These are phyloP conservation scores for Balamuthia mandrillaris DNA, from an alignment of 208 protist genomes.

Conservation along the genomic window DNA sequence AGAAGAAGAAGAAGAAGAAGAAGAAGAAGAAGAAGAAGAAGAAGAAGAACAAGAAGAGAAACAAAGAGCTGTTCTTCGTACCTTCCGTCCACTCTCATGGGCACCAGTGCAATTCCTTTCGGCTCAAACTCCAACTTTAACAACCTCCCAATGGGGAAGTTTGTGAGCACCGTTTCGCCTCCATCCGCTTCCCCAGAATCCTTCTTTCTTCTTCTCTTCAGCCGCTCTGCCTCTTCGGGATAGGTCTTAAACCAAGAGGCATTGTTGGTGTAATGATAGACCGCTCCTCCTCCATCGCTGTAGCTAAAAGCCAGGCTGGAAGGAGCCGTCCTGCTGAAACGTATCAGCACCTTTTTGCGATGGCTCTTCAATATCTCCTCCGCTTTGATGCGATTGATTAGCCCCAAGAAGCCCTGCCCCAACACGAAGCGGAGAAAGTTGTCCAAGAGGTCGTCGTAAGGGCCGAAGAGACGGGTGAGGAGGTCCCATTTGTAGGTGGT, in stretches of 20 bases:
- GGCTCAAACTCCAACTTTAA: background rate
- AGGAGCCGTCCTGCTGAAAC: background rate
- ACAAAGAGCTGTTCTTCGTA: too few species aligned
- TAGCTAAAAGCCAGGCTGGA: background rate
- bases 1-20: background rate
- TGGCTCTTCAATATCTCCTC: constrained; percentile 7
- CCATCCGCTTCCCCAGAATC: too few species aligned
- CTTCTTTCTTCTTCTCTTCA: too few species aligned
- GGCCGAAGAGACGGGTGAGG: constrained; percentile 4
- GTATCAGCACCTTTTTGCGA: background rate
- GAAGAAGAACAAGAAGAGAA: too few species aligned
- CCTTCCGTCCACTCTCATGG: constrained; percentile 13
- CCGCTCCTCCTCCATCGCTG: too few species aligned
- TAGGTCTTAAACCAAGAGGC: too few species aligned
- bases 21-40: background rate
- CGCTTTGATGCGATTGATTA: background rate
- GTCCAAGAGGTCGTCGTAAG: constrained; percentile 15
- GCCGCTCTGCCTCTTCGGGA: too few species aligned
- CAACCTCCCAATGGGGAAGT: background rate
- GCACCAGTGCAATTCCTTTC: background rate
- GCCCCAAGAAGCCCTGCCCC: background rate
- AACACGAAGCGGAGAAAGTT: constrained; percentile 7
- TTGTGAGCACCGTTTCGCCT: too few species aligned
- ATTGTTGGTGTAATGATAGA: too few species aligned
- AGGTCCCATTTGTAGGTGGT: constrained; percentile 30